These are phyloP conservation scores for Aspergillus affinis DNA, from an alignment of 495 filamentous ascomycete species.

Conservation along the genomic window DNA sequence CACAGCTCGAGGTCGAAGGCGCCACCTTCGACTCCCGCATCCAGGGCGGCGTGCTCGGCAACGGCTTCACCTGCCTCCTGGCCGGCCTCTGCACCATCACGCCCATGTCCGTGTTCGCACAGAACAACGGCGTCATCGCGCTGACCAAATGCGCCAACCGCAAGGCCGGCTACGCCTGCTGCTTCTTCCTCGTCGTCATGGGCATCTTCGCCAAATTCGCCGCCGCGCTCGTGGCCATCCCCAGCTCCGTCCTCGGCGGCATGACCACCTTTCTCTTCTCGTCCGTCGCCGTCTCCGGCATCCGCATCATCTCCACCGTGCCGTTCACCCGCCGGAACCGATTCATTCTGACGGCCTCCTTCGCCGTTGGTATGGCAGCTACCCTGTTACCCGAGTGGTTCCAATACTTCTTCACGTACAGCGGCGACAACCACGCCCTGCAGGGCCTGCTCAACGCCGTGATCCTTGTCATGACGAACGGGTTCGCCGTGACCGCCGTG, in stretches of 20 bases:
- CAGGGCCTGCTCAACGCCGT: constrained; percentile 83
- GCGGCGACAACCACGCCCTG: constrained; percentile 66
- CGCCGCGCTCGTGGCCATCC: constrained; percentile 82
- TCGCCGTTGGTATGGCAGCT: constrained; percentile 76
- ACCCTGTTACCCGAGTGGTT: constrained; percentile 82
- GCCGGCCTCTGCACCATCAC: constrained; percentile 83
- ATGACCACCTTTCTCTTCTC: constrained; percentile 94
- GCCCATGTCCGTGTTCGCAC: constrained; percentile 76
- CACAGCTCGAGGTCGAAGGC: constrained; percentile 78
- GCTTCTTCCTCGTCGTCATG: constrained; percentile 84
- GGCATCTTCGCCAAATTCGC: constrained; percentile 92
- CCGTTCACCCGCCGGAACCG: constrained; percentile 83
- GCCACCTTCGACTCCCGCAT: constrained; percentile 82
- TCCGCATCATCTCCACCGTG: constrained; percentile 77
- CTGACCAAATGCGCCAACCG: constrained; percentile 88
- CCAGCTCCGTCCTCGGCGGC: constrained; percentile 76
- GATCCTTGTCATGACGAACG: constrained; percentile 74
- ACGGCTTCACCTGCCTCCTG: constrained; percentile 79
- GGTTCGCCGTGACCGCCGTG: constrained; percentile 64
- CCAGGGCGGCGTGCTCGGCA: constrained; percentile 75
- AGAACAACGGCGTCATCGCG: constrained; percentile 93
- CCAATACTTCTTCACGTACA: constrained; percentile 70
- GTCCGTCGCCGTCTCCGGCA: constrained; percentile 80
- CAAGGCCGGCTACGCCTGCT: constrained; percentile 73
- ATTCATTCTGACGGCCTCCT: constrained; percentile 79